Percentiles rank a stretch among this genome's conserved stretches.
Conservation (phyloP, 176 grass and related monocot genomes). For the Tuctoria greenei region DNA sequence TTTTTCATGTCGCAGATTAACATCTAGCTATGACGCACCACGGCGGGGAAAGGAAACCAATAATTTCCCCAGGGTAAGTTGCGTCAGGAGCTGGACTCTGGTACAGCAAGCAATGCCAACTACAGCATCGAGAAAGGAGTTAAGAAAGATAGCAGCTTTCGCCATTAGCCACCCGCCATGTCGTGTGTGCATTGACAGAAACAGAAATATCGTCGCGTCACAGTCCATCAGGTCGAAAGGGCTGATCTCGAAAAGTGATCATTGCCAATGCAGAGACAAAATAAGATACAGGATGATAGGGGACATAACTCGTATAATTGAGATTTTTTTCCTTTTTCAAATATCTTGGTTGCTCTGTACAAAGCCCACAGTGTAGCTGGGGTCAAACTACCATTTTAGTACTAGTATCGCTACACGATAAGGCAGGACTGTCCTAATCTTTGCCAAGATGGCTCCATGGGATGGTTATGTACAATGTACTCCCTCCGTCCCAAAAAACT, state of each 20-base stretch:
- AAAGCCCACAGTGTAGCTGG: conserved; percentile 23
- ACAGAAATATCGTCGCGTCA: conserved; percentile 17
- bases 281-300: neutral
- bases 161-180: conserved; percentile 29
- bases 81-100: conserved; percentile 27
- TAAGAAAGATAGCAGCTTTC: conserved; percentile 41
- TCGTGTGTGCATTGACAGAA: conserved; percentile 7
- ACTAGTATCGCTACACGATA: conserved; percentile 5
- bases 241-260: conserved; percentile 10
- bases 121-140: conserved; percentile 9
- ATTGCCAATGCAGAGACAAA: conserved; percentile 31
- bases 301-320: conserved; percentile 22
- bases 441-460: conserved; percentile 4
- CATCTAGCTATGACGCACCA: neutral
- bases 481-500: too few relatives aligned
- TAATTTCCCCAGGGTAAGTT: conserved; percentile 11
- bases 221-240: conserved; percentile 16
- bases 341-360: conserved; percentile 49
- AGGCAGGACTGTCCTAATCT: conserved; percentile 11
- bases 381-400: neutral
- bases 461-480: conserved; percentile 41
- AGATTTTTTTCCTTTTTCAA: neutral
- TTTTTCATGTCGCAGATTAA: conserved; percentile 5
- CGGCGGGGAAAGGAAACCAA: conserved; percentile 1
- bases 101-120: conserved; percentile 18